These are phyloP conservation scores for Borealophlyctis nickersoniae DNA, from an alignment of 192 early-diverging fungal species.

Conservation along the genomic window DNA sequence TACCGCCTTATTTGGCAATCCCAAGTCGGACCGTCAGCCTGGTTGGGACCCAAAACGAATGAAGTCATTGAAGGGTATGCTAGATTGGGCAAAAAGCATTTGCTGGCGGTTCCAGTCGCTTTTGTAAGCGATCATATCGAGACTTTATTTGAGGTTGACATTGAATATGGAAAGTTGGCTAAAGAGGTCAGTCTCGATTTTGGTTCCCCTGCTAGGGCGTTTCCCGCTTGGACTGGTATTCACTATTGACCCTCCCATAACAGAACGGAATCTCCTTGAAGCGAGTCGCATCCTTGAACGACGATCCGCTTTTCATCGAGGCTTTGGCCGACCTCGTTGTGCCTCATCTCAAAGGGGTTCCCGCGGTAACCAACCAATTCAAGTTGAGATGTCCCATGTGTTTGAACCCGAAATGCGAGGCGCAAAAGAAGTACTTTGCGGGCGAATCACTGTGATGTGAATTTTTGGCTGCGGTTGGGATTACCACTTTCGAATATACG, in stretches of 20 bases:
- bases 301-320: constrained; percentile 83
- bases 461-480: too few species aligned
- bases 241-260: constrained; percentile 4
- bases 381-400: constrained; percentile 71
- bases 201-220: constrained; percentile 3
- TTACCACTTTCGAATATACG: too few species aligned
- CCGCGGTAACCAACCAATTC: constrained; percentile 53
- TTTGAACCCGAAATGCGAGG: constrained; percentile 61
- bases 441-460: constrained; percentile 25
- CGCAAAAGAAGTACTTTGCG: constrained; percentile 63
- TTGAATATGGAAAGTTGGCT: constrained; percentile 87
- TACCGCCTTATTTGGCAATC: constrained; percentile 94
- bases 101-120: constrained; percentile 88
- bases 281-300: constrained; percentile 90
- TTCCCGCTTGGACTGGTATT: not conserved
- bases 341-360: constrained; percentile 62
- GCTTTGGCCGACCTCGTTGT: constrained; percentile 85
- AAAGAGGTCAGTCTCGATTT: constrained; percentile 51
- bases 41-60: constrained; percentile 89
- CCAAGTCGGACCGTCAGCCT: constrained; percentile 86
- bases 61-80: constrained; percentile 75
- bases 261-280: constrained; percentile 79
- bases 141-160: constrained; percentile 93
- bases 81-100: constrained; percentile 70
- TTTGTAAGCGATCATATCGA: constrained; percentile 98